Conservation (phyloP, 2,329 filamentous ascomycete genomes). For the Fusarium heterosporum region DNA sequence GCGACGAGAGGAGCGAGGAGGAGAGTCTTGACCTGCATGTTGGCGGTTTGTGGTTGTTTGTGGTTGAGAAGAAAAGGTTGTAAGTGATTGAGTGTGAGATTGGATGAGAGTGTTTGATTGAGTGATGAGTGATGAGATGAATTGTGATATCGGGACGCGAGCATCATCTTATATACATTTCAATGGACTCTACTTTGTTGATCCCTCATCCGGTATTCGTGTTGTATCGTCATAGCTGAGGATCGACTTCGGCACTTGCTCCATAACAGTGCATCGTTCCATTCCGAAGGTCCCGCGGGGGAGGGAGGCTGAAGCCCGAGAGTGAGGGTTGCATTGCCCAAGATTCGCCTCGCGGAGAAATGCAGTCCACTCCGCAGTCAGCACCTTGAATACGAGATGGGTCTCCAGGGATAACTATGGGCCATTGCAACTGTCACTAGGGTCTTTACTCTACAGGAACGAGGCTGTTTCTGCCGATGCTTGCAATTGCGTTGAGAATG, state of each 20-base stretch:
- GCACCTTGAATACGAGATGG: constrained; percentile 11
- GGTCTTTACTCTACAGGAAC: too few relatives aligned
- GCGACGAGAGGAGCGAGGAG: constrained; percentile 44
- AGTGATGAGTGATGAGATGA: not conserved
- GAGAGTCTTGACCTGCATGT: constrained; percentile 48
- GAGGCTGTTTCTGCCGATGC: not conserved
- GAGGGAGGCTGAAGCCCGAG: not conserved
- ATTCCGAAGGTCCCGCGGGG: not conserved
- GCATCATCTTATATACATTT: constrained; percentile 32
- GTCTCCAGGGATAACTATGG: not conserved
- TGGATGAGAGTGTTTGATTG: too few relatives aligned
- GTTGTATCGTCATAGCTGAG: constrained; percentile 11
- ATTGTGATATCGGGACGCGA: not conserved
- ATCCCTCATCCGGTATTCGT: not conserved
- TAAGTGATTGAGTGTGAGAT: not conserved
- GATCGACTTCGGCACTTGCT: constrained; percentile 6
- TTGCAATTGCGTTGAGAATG: constrained; percentile 4
- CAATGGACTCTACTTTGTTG: not conserved
- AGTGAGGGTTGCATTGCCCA: not conserved
- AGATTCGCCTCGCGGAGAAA: not conserved
- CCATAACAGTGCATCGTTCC: not conserved
- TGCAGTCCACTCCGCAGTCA: not conserved
- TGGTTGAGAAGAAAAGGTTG: not conserved
- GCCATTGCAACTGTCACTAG: not conserved
- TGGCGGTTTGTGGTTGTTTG: constrained; percentile 16